These are phyloP conservation scores for Erodium texanum DNA, from an alignment of 441 rosid genomes.

Conservation along the genomic window DNA sequence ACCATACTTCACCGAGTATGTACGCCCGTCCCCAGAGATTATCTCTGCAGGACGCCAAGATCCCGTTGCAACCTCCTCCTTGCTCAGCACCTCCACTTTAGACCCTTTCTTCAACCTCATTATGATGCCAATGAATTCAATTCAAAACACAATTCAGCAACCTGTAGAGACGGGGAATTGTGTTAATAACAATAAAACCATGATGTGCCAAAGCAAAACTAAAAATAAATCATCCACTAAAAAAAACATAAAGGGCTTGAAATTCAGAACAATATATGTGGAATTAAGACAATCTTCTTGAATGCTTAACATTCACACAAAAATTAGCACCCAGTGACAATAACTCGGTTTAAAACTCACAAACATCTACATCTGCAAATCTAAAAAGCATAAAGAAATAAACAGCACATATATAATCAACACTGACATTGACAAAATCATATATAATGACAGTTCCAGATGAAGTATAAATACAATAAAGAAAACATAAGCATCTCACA, in stretches of 20 bases:
- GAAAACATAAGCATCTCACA: background rate
- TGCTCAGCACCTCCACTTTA: constrained; percentile 56
- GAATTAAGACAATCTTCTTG: too few species aligned
- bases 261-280: too few species aligned
- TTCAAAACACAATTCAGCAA: background rate
- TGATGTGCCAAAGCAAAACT: background rate
- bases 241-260: too few species aligned
- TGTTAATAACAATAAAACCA: background rate
- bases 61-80: constrained; percentile 36
- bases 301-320: too few species aligned
- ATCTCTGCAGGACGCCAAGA: constrained; percentile 55
- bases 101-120: constrained; percentile 64
- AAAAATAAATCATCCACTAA: background rate
- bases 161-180: background rate
- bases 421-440: too few species aligned
- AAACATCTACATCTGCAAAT: background rate
- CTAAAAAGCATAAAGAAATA: background rate
- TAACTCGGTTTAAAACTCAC: background rate
- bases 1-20: constrained; percentile 35
- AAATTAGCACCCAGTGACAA: too few species aligned
- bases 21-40: constrained; percentile 47
- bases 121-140: constrained; percentile 11
- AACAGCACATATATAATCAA: too few species aligned
- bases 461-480: background rate
- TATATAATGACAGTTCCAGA: too few species aligned